Evolutionary conservation across 352 stramenopile genomes (phyloP), one percentile per base, ranked within the genome.

Genomic region (Globisporangium emineosum): DNA sequence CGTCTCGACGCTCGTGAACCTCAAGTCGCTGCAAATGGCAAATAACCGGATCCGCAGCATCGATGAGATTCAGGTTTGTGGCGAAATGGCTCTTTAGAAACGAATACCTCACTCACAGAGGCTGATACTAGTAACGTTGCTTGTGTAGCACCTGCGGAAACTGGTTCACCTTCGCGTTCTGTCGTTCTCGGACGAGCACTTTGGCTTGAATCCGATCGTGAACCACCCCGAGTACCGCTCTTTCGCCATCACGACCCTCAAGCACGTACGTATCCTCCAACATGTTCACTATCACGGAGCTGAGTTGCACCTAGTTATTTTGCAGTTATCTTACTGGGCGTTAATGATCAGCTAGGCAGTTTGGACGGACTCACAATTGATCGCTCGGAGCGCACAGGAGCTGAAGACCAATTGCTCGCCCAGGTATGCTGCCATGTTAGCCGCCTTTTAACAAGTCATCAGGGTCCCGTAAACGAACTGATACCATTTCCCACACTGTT

Each of bases 181-280:
- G 43, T 72, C 74, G 3, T 84, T 97, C 27, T 12, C 72, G n/a
- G 88, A 96, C 60, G 78, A 85, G 8, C 85, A 96, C 59, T 97
- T 96, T 65, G 90, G 90, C 2, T 76, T 73, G 1, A 97, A 93
- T 56, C 88, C 88, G 45, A 77, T 96, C 23, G 70, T 83, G 3
- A 52, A 43, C 15, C 77, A 87, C 25, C 77, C 76, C 21, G 83
- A 91, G 29, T 97, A 97, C 69, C 81, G 86, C 9, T 69, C 71
- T 8, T 79, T 88, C 30, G 75, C 81, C 4, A 64, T 96, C n/a
- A 79, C 84, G 5, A 74, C 76, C 10, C 61, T 96, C n/a, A 85
- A 76, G 7, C 74, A 89, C 51, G 79, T 97, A 65, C 19, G 52
- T 10, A 49, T 17, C 21, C 49, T 19, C 5, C 21, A 23, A 15